phyloP scores from a whole-genome alignment of 2,329 filamentous ascomycete genomes.

The Aplosporella prunicola region DNA sequence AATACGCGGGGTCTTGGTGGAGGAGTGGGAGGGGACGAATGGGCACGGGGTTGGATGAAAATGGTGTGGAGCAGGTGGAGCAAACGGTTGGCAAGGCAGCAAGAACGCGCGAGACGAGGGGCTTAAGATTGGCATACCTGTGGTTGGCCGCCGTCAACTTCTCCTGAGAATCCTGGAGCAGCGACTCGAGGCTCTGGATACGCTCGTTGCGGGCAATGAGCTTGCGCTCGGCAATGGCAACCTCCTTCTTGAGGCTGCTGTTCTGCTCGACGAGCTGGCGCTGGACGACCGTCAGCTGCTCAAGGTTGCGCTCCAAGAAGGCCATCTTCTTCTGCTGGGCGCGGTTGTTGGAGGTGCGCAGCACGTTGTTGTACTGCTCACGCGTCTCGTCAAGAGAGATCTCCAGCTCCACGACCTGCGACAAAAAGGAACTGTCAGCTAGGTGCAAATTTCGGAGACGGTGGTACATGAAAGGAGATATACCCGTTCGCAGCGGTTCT shows the following conservation, averaged over 20 bases:
- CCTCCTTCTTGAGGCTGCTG: constrained; percentile 94
- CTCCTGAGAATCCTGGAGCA: constrained; percentile 95
- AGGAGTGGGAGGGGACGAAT: constrained; percentile 1
- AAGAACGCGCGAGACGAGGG: constrained; percentile 10
- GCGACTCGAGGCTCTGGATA: constrained; percentile 82
- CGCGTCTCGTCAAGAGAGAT: constrained; percentile 95
- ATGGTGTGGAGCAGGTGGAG: constrained; percentile 8
- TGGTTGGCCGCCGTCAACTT: constrained; percentile 96
- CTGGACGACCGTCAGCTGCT: constrained; percentile 95
- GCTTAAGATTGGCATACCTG: constrained; percentile 55
- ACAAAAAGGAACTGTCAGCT: constrained; percentile 8
- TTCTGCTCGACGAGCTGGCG: constrained; percentile 98
- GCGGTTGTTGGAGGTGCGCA: constrained; percentile 92
- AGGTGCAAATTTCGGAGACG: constrained; percentile 3
- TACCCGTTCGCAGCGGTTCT: constrained; percentile 91
- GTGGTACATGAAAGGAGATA: constrained; percentile 20
- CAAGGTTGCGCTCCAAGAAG: constrained; percentile 93
- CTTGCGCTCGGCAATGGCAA: constrained; percentile 96
- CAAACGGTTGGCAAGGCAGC: constrained; percentile 5
- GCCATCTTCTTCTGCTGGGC: constrained; percentile 99
- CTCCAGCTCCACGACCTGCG: constrained; percentile 77
- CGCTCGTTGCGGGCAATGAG: constrained; percentile 93
- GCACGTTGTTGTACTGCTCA: constrained; percentile 98
- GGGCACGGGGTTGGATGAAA: constrained; percentile 2
- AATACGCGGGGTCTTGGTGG: constrained; percentile 1